Percentiles rank a stretch among this genome's conserved stretches.
phyloP scores from a whole-genome alignment of 257 asterid species.

The Rauvolfia tetraphylla region DNA sequence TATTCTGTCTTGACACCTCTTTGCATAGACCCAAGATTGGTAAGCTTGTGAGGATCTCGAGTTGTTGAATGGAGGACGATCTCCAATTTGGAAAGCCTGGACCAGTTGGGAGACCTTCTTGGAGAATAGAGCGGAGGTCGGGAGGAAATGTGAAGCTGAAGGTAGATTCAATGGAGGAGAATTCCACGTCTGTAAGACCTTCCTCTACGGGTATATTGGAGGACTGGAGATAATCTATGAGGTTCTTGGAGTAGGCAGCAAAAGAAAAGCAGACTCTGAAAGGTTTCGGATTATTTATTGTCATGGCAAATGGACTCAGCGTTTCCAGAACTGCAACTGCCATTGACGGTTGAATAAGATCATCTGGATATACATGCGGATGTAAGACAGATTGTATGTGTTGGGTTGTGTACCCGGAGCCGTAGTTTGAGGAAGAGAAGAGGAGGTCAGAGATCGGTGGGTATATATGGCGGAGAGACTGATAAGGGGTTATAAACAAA shows the following conservation, averaged over 20 bases:
- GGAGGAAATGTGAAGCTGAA: constrained; percentile 65
- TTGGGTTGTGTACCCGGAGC: not conserved
- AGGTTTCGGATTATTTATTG: constrained; percentile 36
- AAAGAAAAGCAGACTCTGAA: constrained; percentile 68
- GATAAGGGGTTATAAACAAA: too few species aligned
- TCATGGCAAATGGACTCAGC: constrained; percentile 14
- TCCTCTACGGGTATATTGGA: constrained; percentile 56
- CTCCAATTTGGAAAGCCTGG: constrained; percentile 92
- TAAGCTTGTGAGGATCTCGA: constrained; percentile 38
- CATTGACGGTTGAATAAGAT: constrained; percentile 22
- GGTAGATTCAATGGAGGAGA: constrained; percentile 50
- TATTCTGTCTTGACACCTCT: constrained; percentile 35
- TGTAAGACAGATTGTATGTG: not conserved
- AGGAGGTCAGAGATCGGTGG: not conserved
- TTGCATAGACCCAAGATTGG: constrained; percentile 58
- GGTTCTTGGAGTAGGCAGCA: constrained; percentile 86
- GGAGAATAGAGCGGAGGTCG: constrained; percentile 80
- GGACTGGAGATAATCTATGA: constrained; percentile 44
- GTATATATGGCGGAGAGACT: not conserved
- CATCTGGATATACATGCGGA: not conserved
- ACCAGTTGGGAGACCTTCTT: constrained; percentile 77
- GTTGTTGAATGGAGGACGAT: constrained; percentile 64
- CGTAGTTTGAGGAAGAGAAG: not conserved
- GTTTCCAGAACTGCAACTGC: constrained; percentile 23
- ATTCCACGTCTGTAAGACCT: constrained; percentile 65